Conservation (phyloP, 768 basidiomycete species). For the Astraeus odoratus region DNA sequence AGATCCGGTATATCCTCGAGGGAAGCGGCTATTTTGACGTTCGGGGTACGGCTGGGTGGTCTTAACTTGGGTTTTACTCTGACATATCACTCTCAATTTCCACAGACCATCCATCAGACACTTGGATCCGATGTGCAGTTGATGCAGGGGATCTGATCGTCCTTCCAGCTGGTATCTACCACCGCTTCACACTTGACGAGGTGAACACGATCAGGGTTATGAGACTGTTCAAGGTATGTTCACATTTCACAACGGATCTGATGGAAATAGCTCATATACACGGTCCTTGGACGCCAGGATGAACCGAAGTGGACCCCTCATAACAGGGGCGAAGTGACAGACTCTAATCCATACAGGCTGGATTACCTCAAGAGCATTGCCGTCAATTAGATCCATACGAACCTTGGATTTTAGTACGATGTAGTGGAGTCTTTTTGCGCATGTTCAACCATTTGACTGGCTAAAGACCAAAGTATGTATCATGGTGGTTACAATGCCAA, state of each 20-base stretch:
- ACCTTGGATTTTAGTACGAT: background rate
- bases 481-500: no score
- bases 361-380: constrained; percentile 51
- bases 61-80: background rate
- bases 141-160: constrained; percentile 80
- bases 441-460: no score
- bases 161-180: constrained; percentile 84
- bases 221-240: constrained; percentile 72
- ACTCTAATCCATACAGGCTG: constrained; percentile 53
- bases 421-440: background rate
- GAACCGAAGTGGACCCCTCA: constrained; percentile 89
- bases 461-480: no score
- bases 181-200: constrained; percentile 86
- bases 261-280: background rate
- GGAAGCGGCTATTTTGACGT: constrained; percentile 90
- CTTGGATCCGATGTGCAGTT: constrained; percentile 78
- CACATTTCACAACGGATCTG: background rate
- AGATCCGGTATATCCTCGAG: constrained; percentile 78
- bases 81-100: background rate
- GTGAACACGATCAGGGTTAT: constrained; percentile 63
- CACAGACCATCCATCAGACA: constrained; percentile 57
- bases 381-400: constrained; percentile 18
- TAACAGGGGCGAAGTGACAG: constrained; percentile 56
- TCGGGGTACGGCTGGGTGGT: constrained; percentile 46
- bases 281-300: constrained; percentile 61